Percentiles rank a stretch among this genome's conserved stretches.
phyloP scores from a whole-genome alignment of 176 grass and related monocot species.

The Eragrostis curvula region DNA sequence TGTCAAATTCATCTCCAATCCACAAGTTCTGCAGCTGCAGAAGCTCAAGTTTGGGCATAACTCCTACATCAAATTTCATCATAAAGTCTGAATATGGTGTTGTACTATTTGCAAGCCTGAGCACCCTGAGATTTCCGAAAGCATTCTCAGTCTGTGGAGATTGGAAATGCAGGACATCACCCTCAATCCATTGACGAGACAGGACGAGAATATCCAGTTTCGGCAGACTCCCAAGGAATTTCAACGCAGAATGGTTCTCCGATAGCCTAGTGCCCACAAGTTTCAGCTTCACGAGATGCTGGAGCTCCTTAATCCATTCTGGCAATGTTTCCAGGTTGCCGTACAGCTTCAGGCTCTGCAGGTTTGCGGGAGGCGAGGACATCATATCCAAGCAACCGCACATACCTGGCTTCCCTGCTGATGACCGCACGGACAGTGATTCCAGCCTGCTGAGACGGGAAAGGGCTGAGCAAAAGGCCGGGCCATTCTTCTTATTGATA shows the following conservation, averaged over 20 bases:
- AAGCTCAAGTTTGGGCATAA: not conserved
- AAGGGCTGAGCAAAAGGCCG: not conserved
- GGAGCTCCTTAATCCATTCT: not conserved
- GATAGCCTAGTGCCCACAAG: not conserved
- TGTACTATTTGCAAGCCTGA: fast-evolving
- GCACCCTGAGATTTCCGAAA: not conserved
- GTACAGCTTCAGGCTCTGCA: not conserved
- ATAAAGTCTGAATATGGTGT: not conserved
- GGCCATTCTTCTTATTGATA: not conserved
- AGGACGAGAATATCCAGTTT: not conserved
- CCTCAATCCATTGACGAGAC: fast-evolving
- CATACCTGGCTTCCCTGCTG: not conserved
- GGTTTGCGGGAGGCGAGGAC: not conserved
- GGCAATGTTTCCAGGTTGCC: not conserved
- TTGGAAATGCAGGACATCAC: not conserved
- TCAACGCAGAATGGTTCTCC: not conserved
- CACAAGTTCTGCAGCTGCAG: not conserved
- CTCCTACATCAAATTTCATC: not conserved
- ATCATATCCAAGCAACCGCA: not conserved
- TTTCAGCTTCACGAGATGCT: not conserved
- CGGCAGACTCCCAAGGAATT: not conserved
- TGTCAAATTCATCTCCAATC: not conserved
- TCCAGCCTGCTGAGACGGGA: not conserved
- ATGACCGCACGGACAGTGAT: not conserved
- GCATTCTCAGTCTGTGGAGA: not conserved